A percentile compares a stretch with the other conserved stretches of the same genome.
Evolutionary conservation across 345 rosid species (phyloP).

Genomic region (Durio zibethinus): DNA sequence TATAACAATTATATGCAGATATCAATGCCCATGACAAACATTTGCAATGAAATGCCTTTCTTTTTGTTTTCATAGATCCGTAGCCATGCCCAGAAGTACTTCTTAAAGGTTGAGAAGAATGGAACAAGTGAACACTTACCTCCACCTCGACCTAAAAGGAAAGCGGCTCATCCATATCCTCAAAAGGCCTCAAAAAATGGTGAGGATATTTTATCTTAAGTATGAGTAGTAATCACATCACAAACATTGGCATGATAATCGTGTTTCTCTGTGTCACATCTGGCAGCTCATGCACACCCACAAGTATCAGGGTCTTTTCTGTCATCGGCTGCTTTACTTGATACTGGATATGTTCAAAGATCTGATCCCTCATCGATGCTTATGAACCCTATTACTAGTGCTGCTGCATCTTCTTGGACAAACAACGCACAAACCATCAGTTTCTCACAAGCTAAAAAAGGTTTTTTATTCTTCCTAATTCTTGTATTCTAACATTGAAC

Average conservation of each 20-base stretch:
- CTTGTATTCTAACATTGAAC: neutral
- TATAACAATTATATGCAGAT: neutral
- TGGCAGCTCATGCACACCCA: slow-evolving; percentile 39
- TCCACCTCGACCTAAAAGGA: slow-evolving; percentile 89
- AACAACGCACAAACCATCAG: slow-evolving; percentile 48
- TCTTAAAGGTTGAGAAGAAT: slow-evolving; percentile 79
- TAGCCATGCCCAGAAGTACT: slow-evolving; percentile 93
- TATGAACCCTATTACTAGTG: slow-evolving; percentile 41
- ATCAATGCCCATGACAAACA: neutral
- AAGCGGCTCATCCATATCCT: slow-evolving; percentile 93
- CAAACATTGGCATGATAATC: neutral
- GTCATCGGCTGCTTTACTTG: slow-evolving; percentile 43
- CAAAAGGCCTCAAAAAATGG: slow-evolving; percentile 77
- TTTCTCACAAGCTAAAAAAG: slow-evolving; percentile 45
- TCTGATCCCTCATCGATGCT: slow-evolving; percentile 58
- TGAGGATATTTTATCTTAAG: slow-evolving; percentile 21
- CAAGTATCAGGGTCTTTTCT: slow-evolving; percentile 47
- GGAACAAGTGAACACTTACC: slow-evolving; percentile 87
- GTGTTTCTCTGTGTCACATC: slow-evolving; percentile 3
- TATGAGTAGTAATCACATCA: neutral
- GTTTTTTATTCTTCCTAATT: slow-evolving; percentile 25
- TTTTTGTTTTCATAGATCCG: slow-evolving; percentile 49
- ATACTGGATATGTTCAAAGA: slow-evolving; percentile 43
- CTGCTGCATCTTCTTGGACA: slow-evolving; percentile 45
- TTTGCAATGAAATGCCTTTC: neutral